Percentiles rank a stretch among this genome's conserved stretches.
These are phyloP conservation scores for Xylaria venustula DNA, from an alignment of 495 filamentous ascomycete genomes.

Conservation along the genomic window DNA sequence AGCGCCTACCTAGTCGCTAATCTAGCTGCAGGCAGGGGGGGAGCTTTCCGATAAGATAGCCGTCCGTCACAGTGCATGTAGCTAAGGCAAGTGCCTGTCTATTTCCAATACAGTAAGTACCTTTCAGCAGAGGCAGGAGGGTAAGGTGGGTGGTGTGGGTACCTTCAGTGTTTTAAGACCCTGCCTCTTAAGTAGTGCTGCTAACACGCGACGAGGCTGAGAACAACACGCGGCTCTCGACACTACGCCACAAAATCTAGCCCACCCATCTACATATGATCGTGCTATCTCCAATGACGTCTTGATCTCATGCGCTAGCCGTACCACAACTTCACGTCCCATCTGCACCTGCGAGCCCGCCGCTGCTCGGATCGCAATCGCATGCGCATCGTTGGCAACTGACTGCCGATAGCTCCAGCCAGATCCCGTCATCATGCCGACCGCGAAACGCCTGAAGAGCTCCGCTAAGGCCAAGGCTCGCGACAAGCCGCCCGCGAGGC, in stretches of 20 bases:
- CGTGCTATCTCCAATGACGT: not conserved
- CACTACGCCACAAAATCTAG: slow-evolving; percentile 16
- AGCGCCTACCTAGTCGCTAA: too few relatives aligned
- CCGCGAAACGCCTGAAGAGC: slow-evolving; percentile 49
- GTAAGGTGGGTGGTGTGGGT: too few relatives aligned
- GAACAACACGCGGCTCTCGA: not conserved
- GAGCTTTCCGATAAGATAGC: not conserved
- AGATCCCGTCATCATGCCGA: slow-evolving; percentile 38
- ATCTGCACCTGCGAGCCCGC: not conserved
- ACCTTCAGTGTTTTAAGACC: not conserved
- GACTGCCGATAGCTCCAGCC: not conserved
- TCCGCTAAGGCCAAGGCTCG: slow-evolving; percentile 37
- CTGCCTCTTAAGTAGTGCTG: not conserved
- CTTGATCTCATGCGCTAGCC: slow-evolving; percentile 1
- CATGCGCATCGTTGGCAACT: not conserved
- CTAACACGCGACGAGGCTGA: slow-evolving; percentile 30
- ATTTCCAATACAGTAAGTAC: too few relatives aligned
- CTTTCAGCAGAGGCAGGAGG: too few relatives aligned
- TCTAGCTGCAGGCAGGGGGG: too few relatives aligned
- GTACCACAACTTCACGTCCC: not conserved
- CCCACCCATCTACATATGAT: slow-evolving; percentile 26
- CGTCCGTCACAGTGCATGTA: not conserved
- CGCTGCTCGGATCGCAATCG: slow-evolving; percentile 8
- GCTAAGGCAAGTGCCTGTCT: too few relatives aligned
- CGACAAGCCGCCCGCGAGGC: slow-evolving; percentile 31